These are phyloP conservation scores for Fusarium sp. DNA, from an alignment of 2,329 filamentous ascomycete genomes.

Conservation along the genomic window DNA sequence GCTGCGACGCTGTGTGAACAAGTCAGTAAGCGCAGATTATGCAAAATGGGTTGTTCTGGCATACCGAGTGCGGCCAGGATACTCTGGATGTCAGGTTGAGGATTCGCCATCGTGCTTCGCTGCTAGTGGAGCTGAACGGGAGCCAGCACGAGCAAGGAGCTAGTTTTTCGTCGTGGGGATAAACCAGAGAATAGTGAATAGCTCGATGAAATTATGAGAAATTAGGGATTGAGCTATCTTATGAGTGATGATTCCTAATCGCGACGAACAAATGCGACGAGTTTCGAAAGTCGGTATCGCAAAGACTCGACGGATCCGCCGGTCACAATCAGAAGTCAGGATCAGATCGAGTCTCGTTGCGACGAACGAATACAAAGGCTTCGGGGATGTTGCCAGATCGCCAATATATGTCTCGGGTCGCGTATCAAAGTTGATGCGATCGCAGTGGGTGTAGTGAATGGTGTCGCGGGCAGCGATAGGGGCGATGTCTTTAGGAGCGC, in stretches of 20 bases:
- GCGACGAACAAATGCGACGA: conserved; percentile 3
- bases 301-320: conserved; percentile 10
- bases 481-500: conserved; percentile 26
- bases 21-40: conserved; percentile 29
- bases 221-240: not conserved
- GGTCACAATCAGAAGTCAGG: conserved; percentile 33
- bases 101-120: conserved; percentile 36
- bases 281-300: conserved; percentile 6
- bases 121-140: conserved; percentile 15
- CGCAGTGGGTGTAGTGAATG: conserved; percentile 14
- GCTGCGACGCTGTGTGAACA: conserved; percentile 51
- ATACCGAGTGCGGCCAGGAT: conserved; percentile 60
- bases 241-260: not conserved
- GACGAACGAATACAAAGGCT: conserved; percentile 19
- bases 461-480: conserved; percentile 19
- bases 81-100: conserved; percentile 47
- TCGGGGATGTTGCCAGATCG: conserved; percentile 30
- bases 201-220: not conserved
- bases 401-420: conserved; percentile 22
- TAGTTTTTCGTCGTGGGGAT: conserved; percentile 13
- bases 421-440: conserved; percentile 16
- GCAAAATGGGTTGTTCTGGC: conserved; percentile 26
- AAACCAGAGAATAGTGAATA: not conserved
- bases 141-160: conserved; percentile 12
- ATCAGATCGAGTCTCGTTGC: conserved; percentile 27